A percentile compares a stretch with the other conserved stretches of the same genome.
phyloP scores from a whole-genome alignment of 192 early-diverging fungal genomes.

The Borealophlyctis nickersoniae region DNA sequence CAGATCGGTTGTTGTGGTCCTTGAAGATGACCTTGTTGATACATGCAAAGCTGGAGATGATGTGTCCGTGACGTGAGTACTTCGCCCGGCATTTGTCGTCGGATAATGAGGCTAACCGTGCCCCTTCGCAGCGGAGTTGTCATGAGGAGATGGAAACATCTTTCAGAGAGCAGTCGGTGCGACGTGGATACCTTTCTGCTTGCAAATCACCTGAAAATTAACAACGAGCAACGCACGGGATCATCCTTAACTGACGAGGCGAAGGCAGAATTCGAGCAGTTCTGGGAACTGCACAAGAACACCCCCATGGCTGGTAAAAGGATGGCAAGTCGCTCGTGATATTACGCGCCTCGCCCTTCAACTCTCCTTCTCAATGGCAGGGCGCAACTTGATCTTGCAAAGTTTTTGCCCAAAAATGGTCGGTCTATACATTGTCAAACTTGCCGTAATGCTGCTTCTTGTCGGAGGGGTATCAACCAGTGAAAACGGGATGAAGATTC shows the following conservation, averaged over 20 bases:
- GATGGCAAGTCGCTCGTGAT: no score
- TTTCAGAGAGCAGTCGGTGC: slow-evolving; percentile 47
- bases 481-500: slow-evolving; percentile 59
- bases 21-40: slow-evolving; percentile 93
- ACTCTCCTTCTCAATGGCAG: no score
- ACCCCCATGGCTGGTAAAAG: slow-evolving; percentile 28
- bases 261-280: slow-evolving; percentile 48
- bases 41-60: slow-evolving; percentile 74
- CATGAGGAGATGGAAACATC: slow-evolving; percentile 55
- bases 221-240: slow-evolving; percentile 53
- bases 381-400: slow-evolving; percentile 56
- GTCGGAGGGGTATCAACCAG: slow-evolving; percentile 63
- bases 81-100: not conserved
- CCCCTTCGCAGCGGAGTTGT: slow-evolving; percentile 52
- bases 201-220: slow-evolving; percentile 61
- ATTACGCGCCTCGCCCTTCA: no score
- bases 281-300: slow-evolving; percentile 47
- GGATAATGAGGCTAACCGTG: not conserved
- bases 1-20: slow-evolving; percentile 34
- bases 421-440: slow-evolving; percentile 66
- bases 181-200: slow-evolving; percentile 61
- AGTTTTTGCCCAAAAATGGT: slow-evolving; percentile 70
- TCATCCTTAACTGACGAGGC: slow-evolving; percentile 52
- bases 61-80: slow-evolving; percentile 33
- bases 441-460: slow-evolving; percentile 68